Evolutionary conservation across 208 protist genomes (phyloP).

Genomic region (Leishmania turanica): DNA sequence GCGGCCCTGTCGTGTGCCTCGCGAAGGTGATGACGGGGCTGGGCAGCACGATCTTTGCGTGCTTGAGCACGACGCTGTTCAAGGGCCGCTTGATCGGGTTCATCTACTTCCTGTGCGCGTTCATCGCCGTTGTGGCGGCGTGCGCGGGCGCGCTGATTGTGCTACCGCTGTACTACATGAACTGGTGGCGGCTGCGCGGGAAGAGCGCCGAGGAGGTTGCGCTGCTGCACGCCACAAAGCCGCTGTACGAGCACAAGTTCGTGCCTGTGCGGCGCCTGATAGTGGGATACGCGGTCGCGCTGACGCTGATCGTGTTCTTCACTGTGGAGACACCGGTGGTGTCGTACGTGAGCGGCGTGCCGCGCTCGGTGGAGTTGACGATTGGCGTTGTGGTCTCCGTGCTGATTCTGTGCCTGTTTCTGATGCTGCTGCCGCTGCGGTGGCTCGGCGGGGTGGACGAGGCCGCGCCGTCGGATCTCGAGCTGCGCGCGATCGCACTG

Average conservation of each 20-base stretch:
- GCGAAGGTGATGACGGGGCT: conserved; percentile 58
- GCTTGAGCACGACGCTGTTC: conserved; percentile 41
- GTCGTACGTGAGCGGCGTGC: conserved; percentile 29
- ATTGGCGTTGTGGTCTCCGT: conserved; percentile 39
- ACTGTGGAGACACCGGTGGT: conserved; percentile 39
- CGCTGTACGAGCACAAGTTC: conserved; percentile 33
- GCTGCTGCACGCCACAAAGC: conserved; percentile 22
- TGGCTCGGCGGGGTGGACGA: conserved; percentile 54
- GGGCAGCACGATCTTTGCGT: conserved; percentile 37
- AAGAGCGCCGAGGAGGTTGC: conserved; percentile 34
- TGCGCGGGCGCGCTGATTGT: conserved; percentile 31
- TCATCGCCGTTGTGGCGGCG: conserved; percentile 29
- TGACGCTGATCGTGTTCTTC: conserved; percentile 42
- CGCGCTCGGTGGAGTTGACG: conserved; percentile 25
- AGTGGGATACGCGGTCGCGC: conserved; percentile 34
- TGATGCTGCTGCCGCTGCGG: conserved; percentile 45
- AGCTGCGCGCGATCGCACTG: conserved; percentile 1
- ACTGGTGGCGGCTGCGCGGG: conserved; percentile 40
- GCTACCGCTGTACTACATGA: conserved; percentile 54
- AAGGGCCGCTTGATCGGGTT: conserved; percentile 31
- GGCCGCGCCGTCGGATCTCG: conserved; percentile 22
- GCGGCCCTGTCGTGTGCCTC: conserved; percentile 42
- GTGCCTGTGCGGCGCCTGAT: conserved; percentile 35
- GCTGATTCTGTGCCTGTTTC: conserved; percentile 38
- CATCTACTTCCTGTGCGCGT: conserved; percentile 43